Evolutionary conservation across 192 early-diverging fungal species (phyloP).

Genomic region (Coemansia sp.): DNA sequence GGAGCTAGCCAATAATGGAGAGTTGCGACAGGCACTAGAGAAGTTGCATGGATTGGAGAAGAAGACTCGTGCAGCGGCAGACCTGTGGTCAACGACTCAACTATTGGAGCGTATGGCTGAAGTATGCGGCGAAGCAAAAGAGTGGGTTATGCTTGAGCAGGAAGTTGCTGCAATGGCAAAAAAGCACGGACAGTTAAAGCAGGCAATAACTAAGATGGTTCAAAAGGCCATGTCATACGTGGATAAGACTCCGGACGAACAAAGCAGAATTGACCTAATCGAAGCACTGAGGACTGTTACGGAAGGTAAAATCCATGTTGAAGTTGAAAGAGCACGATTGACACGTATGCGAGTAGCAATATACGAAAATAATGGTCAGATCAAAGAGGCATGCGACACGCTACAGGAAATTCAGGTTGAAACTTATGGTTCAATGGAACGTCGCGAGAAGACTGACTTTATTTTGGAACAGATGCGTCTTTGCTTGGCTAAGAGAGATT

Average conservation of each 20-base stretch:
- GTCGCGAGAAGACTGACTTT: slow-evolving; percentile 98
- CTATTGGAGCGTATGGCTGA: slow-evolving; percentile 79
- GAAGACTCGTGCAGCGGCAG: slow-evolving; percentile 88
- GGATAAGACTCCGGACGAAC: slow-evolving; percentile 80
- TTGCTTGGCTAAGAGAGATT: slow-evolving; percentile 90
- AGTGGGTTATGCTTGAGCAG: slow-evolving; percentile 92
- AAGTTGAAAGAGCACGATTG: slow-evolving; percentile 94
- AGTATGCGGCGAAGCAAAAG: slow-evolving; percentile 66
- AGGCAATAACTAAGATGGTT: slow-evolving; percentile 95
- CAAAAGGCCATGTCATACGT: slow-evolving; percentile 87
- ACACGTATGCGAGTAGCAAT: slow-evolving; percentile 88
- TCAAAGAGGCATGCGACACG: slow-evolving; percentile 89
- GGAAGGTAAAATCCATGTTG: slow-evolving; percentile 99
- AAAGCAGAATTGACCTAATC: slow-evolving; percentile 86
- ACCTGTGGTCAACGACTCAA: slow-evolving; percentile 84
- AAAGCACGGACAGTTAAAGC: slow-evolving; percentile 93
- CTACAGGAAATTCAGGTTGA: slow-evolving; percentile 98
- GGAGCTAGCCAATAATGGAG: slow-evolving; percentile 64
- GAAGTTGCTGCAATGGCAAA: slow-evolving; percentile 90
- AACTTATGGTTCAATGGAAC: slow-evolving; percentile 98
- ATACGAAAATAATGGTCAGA: slow-evolving; percentile 85
- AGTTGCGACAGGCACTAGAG: slow-evolving; percentile 83
- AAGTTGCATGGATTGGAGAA: slow-evolving; percentile 86
- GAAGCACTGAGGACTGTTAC: slow-evolving; percentile 92
- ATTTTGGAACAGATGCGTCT: slow-evolving; percentile 98